Base-by-base conservation (phyloP, 768 basidiomycete species). In the Termitomyces eurrhizus region DNA sequence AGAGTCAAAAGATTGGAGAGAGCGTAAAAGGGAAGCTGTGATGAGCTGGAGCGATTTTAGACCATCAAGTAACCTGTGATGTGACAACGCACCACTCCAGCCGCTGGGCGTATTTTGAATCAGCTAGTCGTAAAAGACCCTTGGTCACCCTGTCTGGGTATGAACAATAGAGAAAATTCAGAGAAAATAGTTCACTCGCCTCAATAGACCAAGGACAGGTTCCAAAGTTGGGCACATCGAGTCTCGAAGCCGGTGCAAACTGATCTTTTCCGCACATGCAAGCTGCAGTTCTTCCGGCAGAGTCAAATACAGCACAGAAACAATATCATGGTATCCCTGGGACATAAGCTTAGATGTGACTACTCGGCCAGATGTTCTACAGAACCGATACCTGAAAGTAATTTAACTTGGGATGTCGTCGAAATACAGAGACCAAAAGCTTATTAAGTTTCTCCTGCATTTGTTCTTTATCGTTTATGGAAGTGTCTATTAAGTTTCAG, bases 321-420 rank as follows among this genome's bases (percentile, higher is more conserved):
- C 79, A 46, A 98, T 93, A 68, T 97, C 95, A 68, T 97, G 95
- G 73, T 91, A 96, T 49, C 95, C 95, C 87, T 95, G 70, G 35
- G 44, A 51, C 12, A 24, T 11, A 13, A 52, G 50, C 37, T 7
- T 7, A 9, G n/a, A 6, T n/a, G 42, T 29, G 7, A 11, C 32
- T 33, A 7, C 50, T 35, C 13, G n/a, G 39, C 50, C 41, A 29
- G 35, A 37, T 39, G 37, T 29, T 52, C 58, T n/a, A 29, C 11
- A n/a, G 36, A 9, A 33, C 7, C 18, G 8, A 29, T 65, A 86
- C 91, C 76, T 94, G 92, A 66, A 95, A 96, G 72, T 97, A 98
- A 68, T 82, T 83, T 54, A 96, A 74, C 41, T 78, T 82, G 13
- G 87, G 88, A 57, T 87, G 81, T 68, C 80, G 85, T 35, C 92